Evolutionary conservation across 768 basidiomycete genomes (phyloP).

Genomic region (Lactarius hengduanensis): DNA sequence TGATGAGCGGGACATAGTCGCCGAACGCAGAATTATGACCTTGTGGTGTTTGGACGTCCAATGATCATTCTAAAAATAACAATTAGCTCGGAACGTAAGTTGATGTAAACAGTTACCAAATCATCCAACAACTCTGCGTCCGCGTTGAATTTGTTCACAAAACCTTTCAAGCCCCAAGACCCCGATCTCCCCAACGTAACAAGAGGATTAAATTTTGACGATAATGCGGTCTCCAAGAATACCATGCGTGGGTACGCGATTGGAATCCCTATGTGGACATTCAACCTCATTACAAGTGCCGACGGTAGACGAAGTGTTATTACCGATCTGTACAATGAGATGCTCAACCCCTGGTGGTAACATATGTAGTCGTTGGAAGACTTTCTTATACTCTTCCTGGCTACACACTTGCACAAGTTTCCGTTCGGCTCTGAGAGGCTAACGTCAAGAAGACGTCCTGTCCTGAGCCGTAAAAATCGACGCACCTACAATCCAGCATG

Average conservation of each 20-base stretch:
- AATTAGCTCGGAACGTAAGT: conserved; percentile 9
- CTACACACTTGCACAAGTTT: conserved; percentile 82
- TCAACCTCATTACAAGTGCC: neutral
- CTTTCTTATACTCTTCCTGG: conserved; percentile 62
- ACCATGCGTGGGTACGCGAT: conserved; percentile 94
- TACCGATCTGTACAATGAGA: conserved; percentile 78
- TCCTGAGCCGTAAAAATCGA: conserved; percentile 17
- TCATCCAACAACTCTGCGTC: conserved; percentile 94
- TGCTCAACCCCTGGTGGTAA: conserved; percentile 75
- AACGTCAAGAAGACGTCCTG: conserved; percentile 19
- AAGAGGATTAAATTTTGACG: conserved; percentile 83
- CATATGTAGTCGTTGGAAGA: conserved; percentile 59
- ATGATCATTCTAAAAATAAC: conserved; percentile 68
- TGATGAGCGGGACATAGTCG: conserved; percentile 7
- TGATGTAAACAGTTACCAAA: conserved; percentile 47
- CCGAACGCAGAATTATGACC: conserved; percentile 38
- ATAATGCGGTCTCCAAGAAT: conserved; percentile 76
- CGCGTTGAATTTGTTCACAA: conserved; percentile 89
- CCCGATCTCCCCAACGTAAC: conserved; percentile 70
- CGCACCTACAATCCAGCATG: conserved; percentile 78
- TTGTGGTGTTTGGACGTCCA: conserved; percentile 86
- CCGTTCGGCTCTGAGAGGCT: conserved; percentile 70
- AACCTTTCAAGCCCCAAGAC: conserved; percentile 65
- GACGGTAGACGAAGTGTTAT: neutral
- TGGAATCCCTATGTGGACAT: conserved; percentile 53